Conservation (phyloP, 1,284 basidiomycete genomes). For the Chondrostereum purpureum region DNA sequence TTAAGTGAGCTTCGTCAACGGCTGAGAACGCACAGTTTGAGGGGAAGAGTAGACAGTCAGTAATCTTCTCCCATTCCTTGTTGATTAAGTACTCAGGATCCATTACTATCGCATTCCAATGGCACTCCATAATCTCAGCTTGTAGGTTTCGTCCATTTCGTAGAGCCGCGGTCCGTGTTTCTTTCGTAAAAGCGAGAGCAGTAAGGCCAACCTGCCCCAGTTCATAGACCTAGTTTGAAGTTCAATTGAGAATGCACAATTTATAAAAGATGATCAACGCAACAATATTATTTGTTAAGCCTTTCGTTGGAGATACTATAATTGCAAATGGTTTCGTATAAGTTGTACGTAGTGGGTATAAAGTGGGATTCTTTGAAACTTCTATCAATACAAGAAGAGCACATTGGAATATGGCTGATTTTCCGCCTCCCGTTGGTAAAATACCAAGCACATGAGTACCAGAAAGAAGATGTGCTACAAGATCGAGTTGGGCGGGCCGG, state of each 20-base stretch:
- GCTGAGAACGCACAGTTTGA: conserved; percentile 6
- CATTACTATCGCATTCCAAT: background rate
- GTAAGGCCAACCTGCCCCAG: background rate
- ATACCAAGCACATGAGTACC: conserved; percentile 3
- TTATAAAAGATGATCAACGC: background rate
- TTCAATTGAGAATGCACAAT: background rate
- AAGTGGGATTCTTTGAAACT: background rate
- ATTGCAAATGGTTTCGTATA: conserved; percentile 1
- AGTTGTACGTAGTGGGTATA: conserved; percentile 4
- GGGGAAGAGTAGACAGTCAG: background rate
- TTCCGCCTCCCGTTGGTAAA: conserved; percentile 27
- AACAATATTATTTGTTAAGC: conserved; percentile 6
- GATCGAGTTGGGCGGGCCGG: background rate
- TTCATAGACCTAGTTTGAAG: conserved; percentile 3
- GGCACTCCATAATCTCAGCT: conserved; percentile 4
- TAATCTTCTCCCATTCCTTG: conserved; percentile 8
- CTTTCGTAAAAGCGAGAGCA: conserved; percentile 8
- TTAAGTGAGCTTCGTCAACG: conserved; percentile 9
- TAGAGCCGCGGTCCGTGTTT: conserved; percentile 3
- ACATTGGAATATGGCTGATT: conserved; percentile 11
- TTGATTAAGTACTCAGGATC: conserved; percentile 11
- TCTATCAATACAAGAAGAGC: conserved; percentile 7
- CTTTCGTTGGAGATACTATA: conserved; percentile 11
- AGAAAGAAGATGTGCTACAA: conserved; percentile 7
- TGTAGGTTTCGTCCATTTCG: conserved; percentile 1